Base-by-base conservation (phyloP, 305 asterid genomes). In the Salvia sclarea region DNA sequence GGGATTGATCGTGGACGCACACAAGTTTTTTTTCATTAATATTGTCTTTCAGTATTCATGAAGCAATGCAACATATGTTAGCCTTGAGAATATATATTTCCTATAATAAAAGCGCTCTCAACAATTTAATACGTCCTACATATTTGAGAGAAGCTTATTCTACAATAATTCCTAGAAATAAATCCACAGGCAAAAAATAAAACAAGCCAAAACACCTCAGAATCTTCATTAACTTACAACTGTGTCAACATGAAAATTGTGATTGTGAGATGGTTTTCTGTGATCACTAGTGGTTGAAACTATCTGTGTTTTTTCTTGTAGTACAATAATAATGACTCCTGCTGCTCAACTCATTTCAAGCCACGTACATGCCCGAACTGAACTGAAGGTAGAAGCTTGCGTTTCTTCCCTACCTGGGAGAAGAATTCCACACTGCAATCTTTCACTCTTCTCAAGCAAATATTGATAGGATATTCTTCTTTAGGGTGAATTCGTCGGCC, bases 401-500 rank as follows among this genome's bases (percentile, higher is more conserved):
- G 44, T 43, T 43, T 24, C 33, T 54, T 11, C 47, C 18, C 43
- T 35, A 3, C 31, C 4, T 28, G 33, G 61, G 52, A 37, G 64
- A 61, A 66, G 53, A 45, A 25, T 17, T 53, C 30, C 61, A 37
- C 31, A 38, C 68, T 21, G 47, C 68, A 14, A 44, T n/a, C 61
- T 40, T 63, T 79, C 80, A 67, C 54, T 64, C 76, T 33, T 77
- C 82, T 31, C 66, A 67, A 70, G 54, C 70, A 57, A 81, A 84
- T 24, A 76, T 69, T 14, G 86, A 75, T 10, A 84, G 66, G 62
- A 84, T 79, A 63, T 84, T 84, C 85, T 75, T 84, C 82, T 84
- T 84, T 69, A 84, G 69, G 6, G 81, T 73, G 74, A 84, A 84
- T 57, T 84, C 89, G n/a, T 84, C 89, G 18, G 79, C 83, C 82